These are phyloP conservation scores for Lentinula detonsa DNA, from an alignment of 768 basidiomycete species.

Conservation along the genomic window DNA sequence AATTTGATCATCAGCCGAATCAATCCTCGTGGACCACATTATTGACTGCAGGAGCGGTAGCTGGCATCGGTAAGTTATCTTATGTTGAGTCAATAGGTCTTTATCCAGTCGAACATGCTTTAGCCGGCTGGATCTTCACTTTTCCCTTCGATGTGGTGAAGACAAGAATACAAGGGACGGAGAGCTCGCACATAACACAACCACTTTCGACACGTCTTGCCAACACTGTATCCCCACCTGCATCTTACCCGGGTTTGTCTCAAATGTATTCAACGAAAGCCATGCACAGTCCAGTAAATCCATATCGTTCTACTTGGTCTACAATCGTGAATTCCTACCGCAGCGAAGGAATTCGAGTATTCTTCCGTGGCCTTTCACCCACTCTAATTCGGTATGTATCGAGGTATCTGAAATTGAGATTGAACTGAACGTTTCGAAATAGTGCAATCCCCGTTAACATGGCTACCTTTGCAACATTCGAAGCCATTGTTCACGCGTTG, in stretches of 20 bases:
- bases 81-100: too few species aligned
- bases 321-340: slow-evolving; percentile 57
- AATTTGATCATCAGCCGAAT: slow-evolving; percentile 33
- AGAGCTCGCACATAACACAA: not conserved
- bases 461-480: slow-evolving; percentile 74
- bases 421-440: not conserved
- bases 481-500: slow-evolving; percentile 43
- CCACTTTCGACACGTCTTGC: not conserved
- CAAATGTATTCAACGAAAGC: slow-evolving; percentile 4
- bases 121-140: slow-evolving; percentile 70
- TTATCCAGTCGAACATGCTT: not conserved
- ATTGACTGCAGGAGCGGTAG: slow-evolving; percentile 69
- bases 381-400: slow-evolving; percentile 68
- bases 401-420: not conserved
- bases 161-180: slow-evolving; percentile 70
- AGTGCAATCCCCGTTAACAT: slow-evolving; percentile 87
- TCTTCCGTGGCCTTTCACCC: slow-evolving; percentile 72
- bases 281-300: slow-evolving; percentile 25
- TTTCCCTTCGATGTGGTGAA: slow-evolving; percentile 91
- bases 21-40: slow-evolving; percentile 46
- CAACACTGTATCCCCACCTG: not conserved
- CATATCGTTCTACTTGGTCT: slow-evolving; percentile 53
- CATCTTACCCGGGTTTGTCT: slow-evolving; percentile 11
- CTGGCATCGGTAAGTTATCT: slow-evolving; percentile 46
- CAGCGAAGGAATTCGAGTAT: slow-evolving; percentile 60